Conservation (phyloP, 139 green algal genomes). For the Micromonas commoda region DNA sequence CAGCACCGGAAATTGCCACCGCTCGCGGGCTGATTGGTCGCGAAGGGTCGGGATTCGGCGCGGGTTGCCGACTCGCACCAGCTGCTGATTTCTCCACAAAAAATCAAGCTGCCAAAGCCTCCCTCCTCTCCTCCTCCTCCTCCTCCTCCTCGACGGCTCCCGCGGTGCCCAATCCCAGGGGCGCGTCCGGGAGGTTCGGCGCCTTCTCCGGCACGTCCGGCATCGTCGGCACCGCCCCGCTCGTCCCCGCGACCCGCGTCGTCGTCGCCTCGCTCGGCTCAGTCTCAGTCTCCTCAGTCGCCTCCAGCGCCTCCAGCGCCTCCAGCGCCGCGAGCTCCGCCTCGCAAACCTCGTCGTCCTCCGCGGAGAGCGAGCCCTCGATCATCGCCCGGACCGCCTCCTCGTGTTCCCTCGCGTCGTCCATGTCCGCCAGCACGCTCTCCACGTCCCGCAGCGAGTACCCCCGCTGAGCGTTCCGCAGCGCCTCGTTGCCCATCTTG, state of each 20-base stretch:
- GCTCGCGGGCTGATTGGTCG: too few species aligned
- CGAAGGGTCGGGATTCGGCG: too few species aligned
- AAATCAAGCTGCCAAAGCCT: too few species aligned
- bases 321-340: neutral
- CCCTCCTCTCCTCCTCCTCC: too few species aligned
- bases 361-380: neutral
- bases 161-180: too few species aligned
- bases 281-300: neutral
- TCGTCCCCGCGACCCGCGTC: too few species aligned
- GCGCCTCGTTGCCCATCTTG: neutral
- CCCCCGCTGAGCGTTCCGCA: neutral
- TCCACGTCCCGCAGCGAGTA: neutral
- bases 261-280: neutral
- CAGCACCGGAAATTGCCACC: too few species aligned
- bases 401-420: neutral
- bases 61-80: too few species aligned
- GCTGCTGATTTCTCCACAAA: too few species aligned
- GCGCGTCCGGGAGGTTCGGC: too few species aligned
- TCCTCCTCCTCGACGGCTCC: too few species aligned
- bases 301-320: neutral
- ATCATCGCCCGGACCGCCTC: neutral
- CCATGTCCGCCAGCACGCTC: neutral
- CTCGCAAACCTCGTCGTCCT: neutral
- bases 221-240: neutral
- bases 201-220: too few species aligned